Conservation (phyloP, 2,329 filamentous ascomycete species). For the Sclerotinia nivalis region DNA sequence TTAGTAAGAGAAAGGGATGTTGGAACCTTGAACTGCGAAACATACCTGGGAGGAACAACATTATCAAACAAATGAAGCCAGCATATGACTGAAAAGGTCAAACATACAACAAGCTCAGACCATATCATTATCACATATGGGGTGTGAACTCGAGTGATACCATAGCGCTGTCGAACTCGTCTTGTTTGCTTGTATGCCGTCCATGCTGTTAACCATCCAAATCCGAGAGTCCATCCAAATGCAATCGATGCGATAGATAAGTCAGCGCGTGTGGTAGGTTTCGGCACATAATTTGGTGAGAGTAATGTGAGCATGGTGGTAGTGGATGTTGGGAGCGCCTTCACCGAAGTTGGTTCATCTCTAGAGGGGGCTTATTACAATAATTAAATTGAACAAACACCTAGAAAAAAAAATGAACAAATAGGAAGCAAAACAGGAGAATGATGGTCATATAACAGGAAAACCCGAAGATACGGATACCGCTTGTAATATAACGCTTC, state of each 20-base stretch:
- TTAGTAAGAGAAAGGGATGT: neutral
- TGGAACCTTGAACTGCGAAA: no score
- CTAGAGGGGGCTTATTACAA: neutral
- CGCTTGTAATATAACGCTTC: neutral
- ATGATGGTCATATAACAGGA: neutral
- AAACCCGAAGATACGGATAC: neutral
- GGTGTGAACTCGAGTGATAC: slow-evolving; percentile 38
- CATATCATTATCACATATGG: slow-evolving; percentile 41
- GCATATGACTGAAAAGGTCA: slow-evolving; percentile 43
- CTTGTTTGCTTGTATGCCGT: slow-evolving; percentile 44
- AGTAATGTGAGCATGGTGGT: slow-evolving; percentile 7
- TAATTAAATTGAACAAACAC: neutral
- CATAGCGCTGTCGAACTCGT: slow-evolving; percentile 40
- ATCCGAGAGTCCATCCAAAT: slow-evolving; percentile 45
- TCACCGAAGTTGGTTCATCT: neutral
- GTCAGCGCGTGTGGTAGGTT: slow-evolving; percentile 34
- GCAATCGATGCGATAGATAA: slow-evolving; percentile 43
- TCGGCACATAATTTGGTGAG: slow-evolving; percentile 21
- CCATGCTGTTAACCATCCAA: slow-evolving; percentile 42
- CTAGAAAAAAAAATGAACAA: neutral
- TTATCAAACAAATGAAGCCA: slow-evolving; percentile 14
- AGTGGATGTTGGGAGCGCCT: neutral
- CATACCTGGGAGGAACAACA: slow-evolving; percentile 2
- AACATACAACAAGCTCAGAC: slow-evolving; percentile 47
- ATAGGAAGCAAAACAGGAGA: neutral